These are phyloP conservation scores for Alternaria ethzedia DNA, from an alignment of 2,329 filamentous ascomycete species.

Conservation along the genomic window DNA sequence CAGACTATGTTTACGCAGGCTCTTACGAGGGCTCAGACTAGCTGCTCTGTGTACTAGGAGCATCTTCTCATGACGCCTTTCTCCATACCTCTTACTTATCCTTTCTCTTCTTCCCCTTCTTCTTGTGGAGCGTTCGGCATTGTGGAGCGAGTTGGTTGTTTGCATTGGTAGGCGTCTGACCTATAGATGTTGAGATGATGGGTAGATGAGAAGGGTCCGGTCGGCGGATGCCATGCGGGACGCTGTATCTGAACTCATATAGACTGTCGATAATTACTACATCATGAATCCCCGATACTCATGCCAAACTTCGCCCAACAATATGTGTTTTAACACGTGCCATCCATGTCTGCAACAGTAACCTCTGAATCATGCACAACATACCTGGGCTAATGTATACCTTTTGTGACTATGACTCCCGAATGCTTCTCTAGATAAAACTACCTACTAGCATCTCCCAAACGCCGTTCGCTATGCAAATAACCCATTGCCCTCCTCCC, in stretches of 20 bases:
- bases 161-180: background rate
- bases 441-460: background rate
- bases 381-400: background rate
- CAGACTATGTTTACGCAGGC: constrained; percentile 82
- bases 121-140: constrained; percentile 5
- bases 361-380: background rate
- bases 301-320: background rate
- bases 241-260: background rate
- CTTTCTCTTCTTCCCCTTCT: background rate
- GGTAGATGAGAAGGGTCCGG: background rate
- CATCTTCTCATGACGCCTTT: background rate
- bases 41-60: constrained; percentile 42
- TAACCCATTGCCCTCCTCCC: background rate
- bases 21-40: constrained; percentile 44
- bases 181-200: background rate
- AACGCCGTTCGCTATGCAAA: constrained; percentile 15
- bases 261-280: background rate
- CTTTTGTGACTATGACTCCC: background rate
- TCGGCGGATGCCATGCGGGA: background rate
- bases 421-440: background rate
- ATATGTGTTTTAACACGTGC: background rate
- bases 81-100: background rate
- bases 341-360: background rate
- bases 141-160: constrained; percentile 6
- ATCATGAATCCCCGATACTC: background rate